Evolutionary conservation across 345 rosid species (phyloP).

Genomic region (Gossypium ekmanianum): DNA sequence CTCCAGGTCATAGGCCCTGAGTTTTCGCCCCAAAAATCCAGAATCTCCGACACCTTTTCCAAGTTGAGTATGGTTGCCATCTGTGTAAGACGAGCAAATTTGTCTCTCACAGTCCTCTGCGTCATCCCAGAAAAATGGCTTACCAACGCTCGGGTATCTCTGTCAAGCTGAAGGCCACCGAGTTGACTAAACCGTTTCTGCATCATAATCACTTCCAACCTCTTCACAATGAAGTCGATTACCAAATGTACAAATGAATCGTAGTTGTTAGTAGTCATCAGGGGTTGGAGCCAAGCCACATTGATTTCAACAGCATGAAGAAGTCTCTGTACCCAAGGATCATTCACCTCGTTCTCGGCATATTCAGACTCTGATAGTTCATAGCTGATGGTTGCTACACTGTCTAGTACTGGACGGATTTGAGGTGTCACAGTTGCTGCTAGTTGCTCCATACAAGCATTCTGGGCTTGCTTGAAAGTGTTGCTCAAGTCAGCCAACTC

Average conservation of each 20-base stretch:
- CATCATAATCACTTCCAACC: constrained; percentile 97
- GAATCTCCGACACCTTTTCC: constrained; percentile 92
- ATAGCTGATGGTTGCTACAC: constrained; percentile 81
- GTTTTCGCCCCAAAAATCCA: constrained; percentile 99
- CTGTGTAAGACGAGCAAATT: constrained; percentile 88
- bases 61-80: constrained; percentile 93
- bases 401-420: constrained; percentile 81
- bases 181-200: constrained; percentile 98
- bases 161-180: constrained; percentile 96
- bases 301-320: constrained; percentile 86
- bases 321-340: constrained; percentile 98
- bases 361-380: constrained; percentile 91
- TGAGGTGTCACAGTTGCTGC: constrained; percentile 77
- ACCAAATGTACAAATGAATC: constrained; percentile 77
- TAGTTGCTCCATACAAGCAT: constrained; percentile 81
- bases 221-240: constrained; percentile 87
- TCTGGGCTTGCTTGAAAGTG: constrained; percentile 73
- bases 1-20: constrained; percentile 99
- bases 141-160: constrained; percentile 82
- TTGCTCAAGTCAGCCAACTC: constrained; percentile 85
- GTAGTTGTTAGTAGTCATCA: constrained; percentile 87
- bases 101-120: constrained; percentile 92
- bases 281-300: constrained; percentile 84
- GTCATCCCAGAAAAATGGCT: constrained; percentile 96
- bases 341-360: constrained; percentile 95